A percentile compares a stretch with the other conserved stretches of the same genome.
phyloP scores from a whole-genome alignment of 257 asterid species.

The Linaria vulgaris region DNA sequence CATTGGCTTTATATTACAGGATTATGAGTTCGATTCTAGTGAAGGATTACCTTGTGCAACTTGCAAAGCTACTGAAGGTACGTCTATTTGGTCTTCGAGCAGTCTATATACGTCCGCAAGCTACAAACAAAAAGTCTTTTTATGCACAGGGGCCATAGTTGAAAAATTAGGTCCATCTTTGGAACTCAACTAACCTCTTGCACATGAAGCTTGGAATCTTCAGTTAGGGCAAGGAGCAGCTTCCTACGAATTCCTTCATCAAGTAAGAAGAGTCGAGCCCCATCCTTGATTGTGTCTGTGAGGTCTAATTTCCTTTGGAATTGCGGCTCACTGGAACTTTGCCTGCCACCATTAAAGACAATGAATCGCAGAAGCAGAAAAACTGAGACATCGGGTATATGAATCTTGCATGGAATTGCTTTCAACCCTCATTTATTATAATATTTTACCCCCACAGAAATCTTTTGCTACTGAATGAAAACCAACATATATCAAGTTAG shows the following conservation, averaged over 20 bases:
- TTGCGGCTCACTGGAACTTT: slow-evolving; percentile 45
- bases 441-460: background rate
- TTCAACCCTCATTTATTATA: background rate
- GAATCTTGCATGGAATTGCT: background rate
- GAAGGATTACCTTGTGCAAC: slow-evolving; percentile 71
- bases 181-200: slow-evolving; percentile 68
- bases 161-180: background rate
- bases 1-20: slow-evolving; percentile 9
- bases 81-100: slow-evolving; percentile 86
- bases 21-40: background rate
- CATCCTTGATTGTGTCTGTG: slow-evolving; percentile 96
- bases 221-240: slow-evolving; percentile 96
- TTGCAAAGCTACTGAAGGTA: slow-evolving; percentile 78
- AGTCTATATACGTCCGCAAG: slow-evolving; percentile 85
- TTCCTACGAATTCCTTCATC: slow-evolving; percentile 94
- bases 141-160: slow-evolving; percentile 23
- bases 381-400: slow-evolving; percentile 9
- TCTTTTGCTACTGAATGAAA: slow-evolving; percentile 1
- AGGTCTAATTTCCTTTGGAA: slow-evolving; percentile 73
- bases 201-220: slow-evolving; percentile 96
- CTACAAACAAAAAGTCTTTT: slow-evolving; percentile 40
- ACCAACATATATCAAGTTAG: slow-evolving; percentile 9
- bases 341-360: slow-evolving; percentile 38
- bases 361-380: slow-evolving; percentile 11
- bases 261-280: slow-evolving; percentile 83